A percentile compares a stretch with the other conserved stretches of the same genome.
phyloP scores from a whole-genome alignment of 495 filamentous ascomycete species.

The Trypethelium eluteriae region DNA sequence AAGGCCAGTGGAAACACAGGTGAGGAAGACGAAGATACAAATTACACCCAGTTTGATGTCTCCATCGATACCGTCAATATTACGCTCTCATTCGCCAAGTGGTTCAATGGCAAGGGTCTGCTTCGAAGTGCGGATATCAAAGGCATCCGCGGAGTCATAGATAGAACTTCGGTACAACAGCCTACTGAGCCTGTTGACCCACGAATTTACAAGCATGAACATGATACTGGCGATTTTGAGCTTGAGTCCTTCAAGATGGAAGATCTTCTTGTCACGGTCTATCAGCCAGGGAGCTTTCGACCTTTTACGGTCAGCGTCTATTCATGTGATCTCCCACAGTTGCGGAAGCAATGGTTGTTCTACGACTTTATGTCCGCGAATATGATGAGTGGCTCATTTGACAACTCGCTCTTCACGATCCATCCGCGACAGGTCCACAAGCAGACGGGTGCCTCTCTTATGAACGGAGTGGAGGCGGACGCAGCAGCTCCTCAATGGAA shows the following conservation, averaged over 20 bases:
- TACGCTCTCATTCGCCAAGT: constrained; percentile 92
- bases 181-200: constrained; percentile 67
- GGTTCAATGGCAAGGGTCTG: constrained; percentile 93
- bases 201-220: constrained; percentile 76
- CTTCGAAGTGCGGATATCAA: constrained; percentile 88
- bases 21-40: constrained; percentile 73
- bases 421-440: constrained; percentile 85
- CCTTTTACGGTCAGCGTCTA: constrained; percentile 93
- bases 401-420: constrained; percentile 93
- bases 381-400: constrained; percentile 90
- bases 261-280: constrained; percentile 82
- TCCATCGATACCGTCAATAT: constrained; percentile 94
- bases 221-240: constrained; percentile 89
- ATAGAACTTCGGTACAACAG: constrained; percentile 74
- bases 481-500: constrained; percentile 63
- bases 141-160: constrained; percentile 91
- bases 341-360: constrained; percentile 93
- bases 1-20: constrained; percentile 39
- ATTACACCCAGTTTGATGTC: constrained; percentile 95
- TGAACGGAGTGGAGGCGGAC: constrained; percentile 45
- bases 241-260: constrained; percentile 93
- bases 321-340: constrained; percentile 83
- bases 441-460: constrained; percentile 50
- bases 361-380: constrained; percentile 95
- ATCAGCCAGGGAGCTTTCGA: constrained; percentile 82